Base-by-base conservation (phyloP, 352 stramenopile species). In the Globisporangium iwayamae region DNA sequence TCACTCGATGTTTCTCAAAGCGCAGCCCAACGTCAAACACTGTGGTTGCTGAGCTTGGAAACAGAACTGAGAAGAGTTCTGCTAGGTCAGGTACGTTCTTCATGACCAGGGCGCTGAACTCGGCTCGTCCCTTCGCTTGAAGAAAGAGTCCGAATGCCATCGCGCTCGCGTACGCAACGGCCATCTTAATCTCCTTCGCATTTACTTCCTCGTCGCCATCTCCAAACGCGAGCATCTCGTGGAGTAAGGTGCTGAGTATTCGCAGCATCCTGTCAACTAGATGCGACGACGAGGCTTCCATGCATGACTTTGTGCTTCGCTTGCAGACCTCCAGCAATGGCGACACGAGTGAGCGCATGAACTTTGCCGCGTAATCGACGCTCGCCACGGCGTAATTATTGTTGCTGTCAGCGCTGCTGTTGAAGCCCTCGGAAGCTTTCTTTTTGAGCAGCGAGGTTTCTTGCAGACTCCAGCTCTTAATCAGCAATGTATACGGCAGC, bases 401-500 rank as follows among this genome's bases (percentile, higher is more conserved):
- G 34, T 11, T 56, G 4, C 14, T 53, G 10, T 57, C 50, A 18
- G 18, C 11, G 20, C 32, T 47, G 39, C 14, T 57, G 30, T 7
- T 57, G 30, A n/a, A 6, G 9, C 25, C 32, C 14, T 30, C 43
- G 16, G 5, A 6, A 6, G 25, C 38, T 51, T 43, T 62, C 28
- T 54, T 51, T 55, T 65, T 59, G 36, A 67, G 70, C 1, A 46
- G 50, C n/a, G 78, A 63, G 9, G 56, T 53, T 25, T 76, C 61
- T 11, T 60, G 61, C n/a, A 68, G 38, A 6, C 71, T 53, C 81
- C 83, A 92, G 45, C 72, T 83, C 59, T 90, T 90, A 36, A 92
- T 83, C 41, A 90, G 52, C 20, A 87, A 36, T 5, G 79, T 92
- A 56, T 90, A 90, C 13, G 83, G 69, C 16, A 88, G 46, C 43